Conservation (phyloP, 257 asterid genomes). For the Solanum dulcamara region DNA sequence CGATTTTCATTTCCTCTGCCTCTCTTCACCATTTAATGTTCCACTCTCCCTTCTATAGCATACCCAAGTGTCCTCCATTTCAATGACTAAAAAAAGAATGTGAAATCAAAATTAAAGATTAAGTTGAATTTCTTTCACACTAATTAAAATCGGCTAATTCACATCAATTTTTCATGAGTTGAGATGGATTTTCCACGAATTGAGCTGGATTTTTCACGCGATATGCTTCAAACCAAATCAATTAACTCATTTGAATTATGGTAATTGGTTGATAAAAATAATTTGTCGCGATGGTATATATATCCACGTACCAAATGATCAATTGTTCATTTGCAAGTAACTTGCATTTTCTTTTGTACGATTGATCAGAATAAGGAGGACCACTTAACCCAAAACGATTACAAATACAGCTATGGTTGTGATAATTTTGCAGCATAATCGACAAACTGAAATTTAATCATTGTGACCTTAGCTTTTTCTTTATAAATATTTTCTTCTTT, state of each 20-base stretch:
- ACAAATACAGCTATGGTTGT: not conserved
- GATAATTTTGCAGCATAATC: not conserved
- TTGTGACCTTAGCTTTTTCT: not conserved
- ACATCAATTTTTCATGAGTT: not conserved
- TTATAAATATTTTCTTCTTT: not conserved
- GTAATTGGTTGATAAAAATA: not conserved
- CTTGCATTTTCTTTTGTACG: not conserved
- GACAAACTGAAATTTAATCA: not conserved
- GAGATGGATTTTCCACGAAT: not conserved
- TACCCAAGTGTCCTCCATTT: not conserved
- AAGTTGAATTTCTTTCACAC: not conserved
- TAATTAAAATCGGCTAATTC: not conserved
- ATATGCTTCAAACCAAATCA: not conserved
- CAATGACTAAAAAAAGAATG: not conserved
- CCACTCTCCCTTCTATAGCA: too few relatives aligned
- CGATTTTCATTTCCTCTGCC: too few relatives aligned
- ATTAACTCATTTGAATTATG: not conserved
- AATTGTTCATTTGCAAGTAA: not conserved
- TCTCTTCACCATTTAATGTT: too few relatives aligned
- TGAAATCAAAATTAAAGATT: not conserved
- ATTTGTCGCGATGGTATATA: not conserved
- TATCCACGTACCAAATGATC: not conserved
- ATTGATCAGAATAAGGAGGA: not conserved
- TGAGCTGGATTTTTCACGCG: not conserved
- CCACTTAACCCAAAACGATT: not conserved